Base-by-base conservation (phyloP, 1,284 basidiomycete species). In the Grifola frondosa region DNA sequence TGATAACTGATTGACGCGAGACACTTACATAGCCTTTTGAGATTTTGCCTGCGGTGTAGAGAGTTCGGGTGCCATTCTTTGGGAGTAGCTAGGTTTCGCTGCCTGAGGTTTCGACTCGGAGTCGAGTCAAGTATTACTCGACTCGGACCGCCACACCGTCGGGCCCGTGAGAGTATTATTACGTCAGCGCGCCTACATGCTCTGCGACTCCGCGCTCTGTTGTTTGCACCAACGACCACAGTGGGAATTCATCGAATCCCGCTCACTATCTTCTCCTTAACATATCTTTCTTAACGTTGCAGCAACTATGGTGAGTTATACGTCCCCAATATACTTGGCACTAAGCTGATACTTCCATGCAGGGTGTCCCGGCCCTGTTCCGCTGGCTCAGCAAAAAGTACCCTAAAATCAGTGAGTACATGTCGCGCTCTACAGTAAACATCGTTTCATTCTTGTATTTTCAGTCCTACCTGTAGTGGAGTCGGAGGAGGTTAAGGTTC, bases 341-440 rank as follows among this genome's bases (percentile, higher is more conserved):
- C 3, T 29, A 8, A 28, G 15, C 41, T 53, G 7, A 50, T 31
- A 19, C 6, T 20, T 28, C 29, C 31, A 17, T 36, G 21, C 47
- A 94, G 92, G 92, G 92, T 84, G 92, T 96, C 52, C 92, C 92
- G 46, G 93, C 92, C 45, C 78, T 96, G 51, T 93, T 96, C 71
- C 82, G 92, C 64, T 96, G 92, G 91, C 76, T 96, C 49, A 94
- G 91, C 64, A 94, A 88, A 75, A 97, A 96, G 69, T 97, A 97
- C 64, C 92, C 94, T 39, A 97, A 92, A 77, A 97, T 95, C 61
- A 80, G 91, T 88, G 46, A 46, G 81, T 74, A 30, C 13, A 7
- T 9, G 5, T 10, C 11, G 10, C n/a, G 39, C 22, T 26, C 21
- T 17, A 3, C 21, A 12, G 21, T 11, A 13, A 23, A 26, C 9